phyloP scores from a whole-genome alignment of 768 basidiomycete genomes.

The Tremella yokohamensis region DNA sequence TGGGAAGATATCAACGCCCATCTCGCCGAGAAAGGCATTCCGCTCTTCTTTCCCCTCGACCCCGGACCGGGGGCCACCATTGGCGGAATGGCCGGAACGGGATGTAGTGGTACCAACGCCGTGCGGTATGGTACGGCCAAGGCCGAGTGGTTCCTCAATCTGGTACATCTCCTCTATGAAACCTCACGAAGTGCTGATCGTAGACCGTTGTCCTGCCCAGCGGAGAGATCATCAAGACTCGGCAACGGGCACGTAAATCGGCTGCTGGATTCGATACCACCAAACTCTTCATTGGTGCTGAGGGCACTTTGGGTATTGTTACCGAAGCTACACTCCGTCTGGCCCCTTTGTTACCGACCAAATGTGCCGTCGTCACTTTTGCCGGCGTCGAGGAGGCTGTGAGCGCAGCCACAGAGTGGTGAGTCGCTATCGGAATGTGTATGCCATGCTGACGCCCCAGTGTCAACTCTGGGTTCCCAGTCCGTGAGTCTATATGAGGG shows the following conservation, averaged over 20 bases:
- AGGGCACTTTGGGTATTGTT: constrained; percentile 85
- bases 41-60: constrained; percentile 79
- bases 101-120: constrained; percentile 73
- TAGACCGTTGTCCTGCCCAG: constrained; percentile 85
- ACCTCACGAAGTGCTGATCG: not conserved
- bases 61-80: constrained; percentile 74
- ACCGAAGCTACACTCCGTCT: constrained; percentile 83
- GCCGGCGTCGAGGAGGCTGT: constrained; percentile 72
- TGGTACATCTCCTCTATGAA: constrained; percentile 55
- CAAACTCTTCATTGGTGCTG: constrained; percentile 83
- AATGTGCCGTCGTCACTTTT: constrained; percentile 85
- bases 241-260: constrained; percentile 61
- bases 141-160: constrained; percentile 80
- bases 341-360: constrained; percentile 73
- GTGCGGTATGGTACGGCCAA: constrained; percentile 77
- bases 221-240: constrained; percentile 86
- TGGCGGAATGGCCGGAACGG: constrained; percentile 84
- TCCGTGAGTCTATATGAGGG: constrained; percentile 59
- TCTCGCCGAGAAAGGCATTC: constrained; percentile 67
- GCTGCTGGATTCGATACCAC: constrained; percentile 82
- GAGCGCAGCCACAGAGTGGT: constrained; percentile 73
- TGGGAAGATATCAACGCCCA: constrained; percentile 49
- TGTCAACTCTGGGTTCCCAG: constrained; percentile 64
- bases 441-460: constrained; percentile 52
- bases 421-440: constrained; percentile 7